Evolutionary conservation across 495 filamentous ascomycete genomes (phyloP), one percentile per base, ranked within the genome.

Genomic region (Glarea lozoyensis): DNA sequence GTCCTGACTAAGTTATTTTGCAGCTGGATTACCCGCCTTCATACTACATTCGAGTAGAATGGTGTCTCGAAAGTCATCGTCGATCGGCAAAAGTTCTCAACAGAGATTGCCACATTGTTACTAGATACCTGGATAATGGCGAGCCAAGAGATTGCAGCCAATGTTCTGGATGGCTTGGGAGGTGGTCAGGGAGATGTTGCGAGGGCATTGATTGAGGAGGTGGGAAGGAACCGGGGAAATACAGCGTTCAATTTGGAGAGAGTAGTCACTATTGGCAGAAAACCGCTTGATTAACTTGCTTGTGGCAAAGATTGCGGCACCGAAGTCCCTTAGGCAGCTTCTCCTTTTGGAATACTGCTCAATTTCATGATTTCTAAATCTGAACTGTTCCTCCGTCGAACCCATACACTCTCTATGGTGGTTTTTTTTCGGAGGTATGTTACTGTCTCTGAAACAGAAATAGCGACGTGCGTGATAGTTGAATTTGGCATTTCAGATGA

Each of bases 281-380:
- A 35, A 15, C 32, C 15, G 15, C 17, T 35, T 68, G 66, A 37
- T 70, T 65, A 31, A 72, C 56, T 20, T 62, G 58, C 49, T 64
- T 49, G 54, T 71, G 71, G 19, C n/a, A n/a, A n/a, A n/a, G n/a
- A n/a, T n/a, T n/a, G n/a, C n/a, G n/a, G n/a, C n/a, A n/a, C n/a
- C n/a, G n/a, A n/a, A n/a, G n/a, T n/a, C n/a, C n/a, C n/a, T n/a
- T n/a, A n/a, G n/a, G n/a, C n/a, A n/a, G n/a, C n/a, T n/a, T n/a
- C n/a, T n/a, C n/a, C n/a, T n/a, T n/a, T n/a, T n/a, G n/a, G n/a
- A n/a, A n/a, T n/a, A n/a, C n/a, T n/a, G n/a, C n/a, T n/a, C n/a
- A n/a, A n/a, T n/a, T n/a, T n/a, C n/a, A n/a, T n/a, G n/a, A n/a
- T n/a, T n/a, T n/a, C n/a, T n/a, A n/a, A n/a, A n/a, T n/a, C n/a